Conservation (phyloP, 83 land plant species). For the Picea abies region DNA sequence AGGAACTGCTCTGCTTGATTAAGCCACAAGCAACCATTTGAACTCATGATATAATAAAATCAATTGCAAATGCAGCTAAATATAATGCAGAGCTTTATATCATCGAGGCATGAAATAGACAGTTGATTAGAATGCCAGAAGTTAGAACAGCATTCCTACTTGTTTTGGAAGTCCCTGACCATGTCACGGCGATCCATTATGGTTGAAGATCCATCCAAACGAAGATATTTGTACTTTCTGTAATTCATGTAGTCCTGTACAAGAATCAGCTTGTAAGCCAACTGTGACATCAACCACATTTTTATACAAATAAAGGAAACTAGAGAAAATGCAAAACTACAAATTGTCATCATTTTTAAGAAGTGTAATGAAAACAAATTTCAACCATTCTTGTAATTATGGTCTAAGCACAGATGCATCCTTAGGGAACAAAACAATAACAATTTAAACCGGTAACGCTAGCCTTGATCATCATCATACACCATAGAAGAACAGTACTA, state of each 20-base stretch:
- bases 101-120: neutral
- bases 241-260: conserved; percentile 98
- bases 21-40: neutral
- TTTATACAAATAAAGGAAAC: neutral
- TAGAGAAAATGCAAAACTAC: no score
- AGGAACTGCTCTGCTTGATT: neutral
- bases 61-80: neutral
- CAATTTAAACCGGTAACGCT: no score
- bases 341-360: no score
- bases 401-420: no score
- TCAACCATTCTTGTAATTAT: no score
- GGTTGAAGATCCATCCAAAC: conserved; percentile 97
- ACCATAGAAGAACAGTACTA: no score
- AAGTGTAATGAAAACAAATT: no score
- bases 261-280: neutral
- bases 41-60: neutral
- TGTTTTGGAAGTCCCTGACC: conserved; percentile 95
- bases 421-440: no score
- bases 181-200: conserved; percentile 97
- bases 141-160: conserved; percentile 43
- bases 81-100: neutral
- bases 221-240: conserved; percentile 86
- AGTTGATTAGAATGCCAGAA: neutral
- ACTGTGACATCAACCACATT: neutral
- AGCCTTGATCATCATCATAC: no score